phyloP scores from a whole-genome alignment of 1,139 yeast species.

The Suhomyces taliae region DNA sequence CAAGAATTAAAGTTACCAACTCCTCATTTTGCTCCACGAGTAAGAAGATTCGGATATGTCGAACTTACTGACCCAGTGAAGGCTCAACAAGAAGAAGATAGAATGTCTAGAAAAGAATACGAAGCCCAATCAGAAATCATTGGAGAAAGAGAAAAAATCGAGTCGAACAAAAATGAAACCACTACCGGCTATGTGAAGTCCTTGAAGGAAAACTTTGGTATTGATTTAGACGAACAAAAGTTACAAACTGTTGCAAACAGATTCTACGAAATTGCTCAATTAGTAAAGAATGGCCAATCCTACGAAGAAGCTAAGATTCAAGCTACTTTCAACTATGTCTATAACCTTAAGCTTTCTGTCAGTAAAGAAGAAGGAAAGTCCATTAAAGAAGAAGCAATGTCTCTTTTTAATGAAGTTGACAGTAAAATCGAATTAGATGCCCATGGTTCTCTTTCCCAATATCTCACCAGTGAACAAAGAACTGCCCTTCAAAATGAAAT shows the following conservation, averaged over 20 bases:
- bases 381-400: conserved; percentile 1
- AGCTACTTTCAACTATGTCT: conserved; percentile 51
- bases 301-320: conserved; percentile 60
- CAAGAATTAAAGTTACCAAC: conserved; percentile 71
- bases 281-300: conserved; percentile 26
- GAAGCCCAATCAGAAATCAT: conserved; percentile 53
- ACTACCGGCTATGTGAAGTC: background rate
- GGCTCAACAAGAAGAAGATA: conserved; percentile 57
- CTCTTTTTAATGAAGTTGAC: conserved; percentile 21
- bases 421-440: conserved; percentile 30
- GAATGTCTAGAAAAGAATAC: conserved; percentile 62
- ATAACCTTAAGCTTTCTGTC: conserved; percentile 46
- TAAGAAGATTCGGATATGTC: conserved; percentile 79
- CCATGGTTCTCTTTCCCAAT: conserved; percentile 25
- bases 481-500: conserved; percentile 21
- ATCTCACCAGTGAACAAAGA: conserved; percentile 21
- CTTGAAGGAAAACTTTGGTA: conserved; percentile 3
- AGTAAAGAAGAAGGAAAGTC: conserved; percentile 43
- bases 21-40: conserved; percentile 84
- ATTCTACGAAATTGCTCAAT: conserved; percentile 44
- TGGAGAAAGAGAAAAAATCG: conserved; percentile 34
- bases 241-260: conserved; percentile 47
- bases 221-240: conserved; percentile 26
- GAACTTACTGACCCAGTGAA: conserved; percentile 50
- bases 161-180: conserved; percentile 25